A percentile compares a stretch with the other conserved stretches of the same genome.
Conservation (phyloP, 2,329 filamentous ascomycete genomes). For the Colletotrichum trifolii region DNA sequence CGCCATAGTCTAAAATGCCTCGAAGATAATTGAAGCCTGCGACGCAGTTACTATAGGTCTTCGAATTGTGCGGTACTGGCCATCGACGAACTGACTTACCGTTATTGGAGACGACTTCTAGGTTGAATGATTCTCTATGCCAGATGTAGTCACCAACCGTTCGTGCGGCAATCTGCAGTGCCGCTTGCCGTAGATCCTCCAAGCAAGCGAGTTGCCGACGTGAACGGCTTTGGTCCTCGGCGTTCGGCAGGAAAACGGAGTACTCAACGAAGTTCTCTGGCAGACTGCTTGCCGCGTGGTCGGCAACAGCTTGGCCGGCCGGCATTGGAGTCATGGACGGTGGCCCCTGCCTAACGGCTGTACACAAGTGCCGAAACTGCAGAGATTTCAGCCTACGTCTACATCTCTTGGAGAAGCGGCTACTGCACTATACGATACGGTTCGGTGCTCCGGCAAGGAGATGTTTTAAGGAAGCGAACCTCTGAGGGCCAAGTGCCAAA, state of each 20-base stretch:
- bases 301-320: too few relatives aligned
- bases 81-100: constrained; percentile 54
- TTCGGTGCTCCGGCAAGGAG: too few relatives aligned
- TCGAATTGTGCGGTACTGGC: background rate
- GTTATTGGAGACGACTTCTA: constrained; percentile 70
- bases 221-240: constrained; percentile 57
- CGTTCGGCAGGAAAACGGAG: constrained; percentile 76
- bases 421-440: too few relatives aligned
- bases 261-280: constrained; percentile 91
- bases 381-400: too few relatives aligned
- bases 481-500: too few relatives aligned
- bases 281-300: constrained; percentile 51
- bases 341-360: too few relatives aligned
- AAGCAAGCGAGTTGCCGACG: constrained; percentile 72
- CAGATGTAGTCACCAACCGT: constrained; percentile 91
- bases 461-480: too few relatives aligned
- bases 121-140: constrained; percentile 86
- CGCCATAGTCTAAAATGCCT: constrained; percentile 87
- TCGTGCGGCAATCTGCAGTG: constrained; percentile 69
- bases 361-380: too few relatives aligned
- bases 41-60: constrained; percentile 3
- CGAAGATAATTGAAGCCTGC: constrained; percentile 71
- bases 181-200: constrained; percentile 77
- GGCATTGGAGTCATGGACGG: too few relatives aligned
- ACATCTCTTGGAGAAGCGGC: too few relatives aligned